Conservation (phyloP, 306 rosid genomes). For the Sicyos edulis region DNA sequence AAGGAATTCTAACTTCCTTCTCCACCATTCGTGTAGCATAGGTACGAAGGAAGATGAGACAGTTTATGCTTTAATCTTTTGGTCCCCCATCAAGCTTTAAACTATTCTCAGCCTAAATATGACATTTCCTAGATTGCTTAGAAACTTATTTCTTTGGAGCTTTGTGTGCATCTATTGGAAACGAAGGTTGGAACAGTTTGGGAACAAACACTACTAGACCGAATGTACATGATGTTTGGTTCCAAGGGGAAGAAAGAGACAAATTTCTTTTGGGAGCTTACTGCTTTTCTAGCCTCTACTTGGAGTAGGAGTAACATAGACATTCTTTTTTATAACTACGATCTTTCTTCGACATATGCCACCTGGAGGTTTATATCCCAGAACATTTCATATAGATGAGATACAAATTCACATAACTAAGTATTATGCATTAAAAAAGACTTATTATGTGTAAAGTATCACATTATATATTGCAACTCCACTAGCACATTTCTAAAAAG, state of each 20-base stretch:
- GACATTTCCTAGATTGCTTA: not conserved
- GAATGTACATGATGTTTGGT: too few relatives aligned
- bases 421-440: not conserved
- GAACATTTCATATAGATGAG: not conserved
- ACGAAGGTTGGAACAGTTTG: not conserved
- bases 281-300: not conserved
- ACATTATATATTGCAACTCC: not conserved
- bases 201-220: too few relatives aligned
- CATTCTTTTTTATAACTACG: not conserved
- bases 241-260: too few relatives aligned
- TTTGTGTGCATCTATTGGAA: not conserved
- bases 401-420: not conserved
- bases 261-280: conserved; percentile 4
- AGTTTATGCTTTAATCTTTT: not conserved
- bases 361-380: not conserved
- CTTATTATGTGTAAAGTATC: not conserved
- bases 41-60: not conserved
- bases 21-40: not conserved
- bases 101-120: not conserved
- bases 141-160: not conserved
- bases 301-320: not conserved
- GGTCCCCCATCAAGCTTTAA: not conserved
- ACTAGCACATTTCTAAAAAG: not conserved
- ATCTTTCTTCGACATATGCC: not conserved
- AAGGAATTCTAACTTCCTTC: not conserved